Conservation (phyloP, 2,329 filamentous ascomycete species). For the Fusarium chaquense region DNA sequence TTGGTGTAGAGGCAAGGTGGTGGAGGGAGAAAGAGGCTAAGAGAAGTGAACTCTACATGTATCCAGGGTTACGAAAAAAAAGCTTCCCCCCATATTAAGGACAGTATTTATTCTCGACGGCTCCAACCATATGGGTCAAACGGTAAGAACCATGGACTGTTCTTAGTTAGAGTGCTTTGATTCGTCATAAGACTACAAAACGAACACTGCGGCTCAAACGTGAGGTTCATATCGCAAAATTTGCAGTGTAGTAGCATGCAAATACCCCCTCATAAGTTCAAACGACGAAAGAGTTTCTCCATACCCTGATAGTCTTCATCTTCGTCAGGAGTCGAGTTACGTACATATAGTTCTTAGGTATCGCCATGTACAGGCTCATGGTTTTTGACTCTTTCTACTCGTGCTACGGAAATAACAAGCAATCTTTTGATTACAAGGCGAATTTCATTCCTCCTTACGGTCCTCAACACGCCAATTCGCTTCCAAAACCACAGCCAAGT, state of each 20-base stretch:
- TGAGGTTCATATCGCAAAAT: neutral
- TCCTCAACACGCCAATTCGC: neutral
- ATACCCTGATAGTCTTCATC: neutral
- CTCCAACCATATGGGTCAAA: conserved; percentile 4
- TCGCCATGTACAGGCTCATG: neutral
- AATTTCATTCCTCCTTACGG: neutral
- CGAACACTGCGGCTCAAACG: neutral
- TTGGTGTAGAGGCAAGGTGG: neutral
- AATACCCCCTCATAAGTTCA: neutral
- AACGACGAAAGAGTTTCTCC: neutral
- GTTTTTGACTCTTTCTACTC: neutral
- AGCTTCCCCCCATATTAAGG: neutral
- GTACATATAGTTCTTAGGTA: neutral
- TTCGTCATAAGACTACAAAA: neutral
- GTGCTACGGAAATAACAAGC: neutral
- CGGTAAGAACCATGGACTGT: neutral
- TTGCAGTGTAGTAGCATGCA: neutral
- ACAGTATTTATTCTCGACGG: neutral
- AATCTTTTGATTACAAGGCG: neutral
- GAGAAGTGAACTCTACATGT: neutral
- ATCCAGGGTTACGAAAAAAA: neutral
- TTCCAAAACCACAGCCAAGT: neutral
- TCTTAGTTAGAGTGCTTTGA: neutral
- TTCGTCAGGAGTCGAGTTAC: neutral
- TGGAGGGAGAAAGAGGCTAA: neutral